These are phyloP conservation scores for Helotiales sp. DNA, from an alignment of 2,329 filamentous ascomycete species.

Conservation along the genomic window DNA sequence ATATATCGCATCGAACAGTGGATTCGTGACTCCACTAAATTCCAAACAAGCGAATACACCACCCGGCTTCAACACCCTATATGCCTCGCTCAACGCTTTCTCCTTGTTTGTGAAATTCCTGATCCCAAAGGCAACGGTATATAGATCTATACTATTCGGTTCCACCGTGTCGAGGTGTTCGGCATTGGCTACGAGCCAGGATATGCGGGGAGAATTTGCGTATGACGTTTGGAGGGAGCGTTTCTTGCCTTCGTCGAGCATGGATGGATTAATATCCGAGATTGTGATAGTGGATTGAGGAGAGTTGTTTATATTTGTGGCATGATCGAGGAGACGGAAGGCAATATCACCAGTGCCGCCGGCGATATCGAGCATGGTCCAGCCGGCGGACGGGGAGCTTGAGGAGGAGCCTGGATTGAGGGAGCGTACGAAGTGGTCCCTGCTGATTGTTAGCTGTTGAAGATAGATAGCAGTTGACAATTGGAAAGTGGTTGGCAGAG, in stretches of 20 bases:
- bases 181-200: slow-evolving; percentile 89
- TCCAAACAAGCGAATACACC: slow-evolving; percentile 96
- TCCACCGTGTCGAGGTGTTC: slow-evolving; percentile 70
- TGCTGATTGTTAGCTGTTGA: slow-evolving; percentile 34
- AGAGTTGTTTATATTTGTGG: slow-evolving; percentile 78
- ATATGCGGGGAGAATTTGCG: slow-evolving; percentile 57
- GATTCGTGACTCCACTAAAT: slow-evolving; percentile 77
- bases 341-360: slow-evolving; percentile 98
- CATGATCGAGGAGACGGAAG: slow-evolving; percentile 91
- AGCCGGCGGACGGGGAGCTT: slow-evolving; percentile 48
- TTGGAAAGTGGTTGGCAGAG: neutral
- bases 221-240: slow-evolving; percentile 61
- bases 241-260: slow-evolving; percentile 86
- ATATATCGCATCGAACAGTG: slow-evolving; percentile 80
- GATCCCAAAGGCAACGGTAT: slow-evolving; percentile 97
- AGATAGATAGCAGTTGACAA: neutral
- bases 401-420: slow-evolving; percentile 68
- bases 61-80: slow-evolving; percentile 87
- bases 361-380: slow-evolving; percentile 89
- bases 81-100: slow-evolving; percentile 77
- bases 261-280: slow-evolving; percentile 92
- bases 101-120: slow-evolving; percentile 95
- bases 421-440: slow-evolving; percentile 87
- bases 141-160: slow-evolving; percentile 78
- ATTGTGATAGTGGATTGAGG: slow-evolving; percentile 82